phyloP scores from a whole-genome alignment of 2,329 filamentous ascomycete species.

The Didymella arachidicola region DNA sequence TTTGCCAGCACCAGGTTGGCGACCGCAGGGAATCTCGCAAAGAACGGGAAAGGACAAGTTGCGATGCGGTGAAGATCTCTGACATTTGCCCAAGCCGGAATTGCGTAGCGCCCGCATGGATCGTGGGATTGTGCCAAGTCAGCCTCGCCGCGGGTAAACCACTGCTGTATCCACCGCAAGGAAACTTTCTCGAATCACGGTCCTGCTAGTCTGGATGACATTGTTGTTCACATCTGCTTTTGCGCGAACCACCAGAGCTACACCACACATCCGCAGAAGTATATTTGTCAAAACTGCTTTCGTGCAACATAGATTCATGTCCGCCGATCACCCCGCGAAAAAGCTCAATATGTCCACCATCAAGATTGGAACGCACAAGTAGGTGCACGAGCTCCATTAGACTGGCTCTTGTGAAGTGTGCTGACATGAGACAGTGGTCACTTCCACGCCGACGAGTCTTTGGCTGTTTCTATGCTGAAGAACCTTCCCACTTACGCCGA shows the following conservation, averaged over 20 bases:
- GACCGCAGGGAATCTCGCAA: conserved; percentile 7
- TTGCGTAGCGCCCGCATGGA: conserved; percentile 29
- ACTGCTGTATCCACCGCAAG: conserved; percentile 12
- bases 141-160: conserved; percentile 13
- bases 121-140: conserved; percentile 14
- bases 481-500: conserved; percentile 80
- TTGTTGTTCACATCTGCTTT: conserved; percentile 8
- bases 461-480: conserved; percentile 95
- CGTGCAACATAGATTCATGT: conserved; percentile 29
- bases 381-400: conserved; percentile 23
- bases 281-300: not conserved
- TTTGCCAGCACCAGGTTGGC: conserved; percentile 14
- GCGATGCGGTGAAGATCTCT: conserved; percentile 21
- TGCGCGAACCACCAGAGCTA: not conserved
- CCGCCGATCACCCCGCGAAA: conserved; percentile 65
- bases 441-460: conserved; percentile 98
- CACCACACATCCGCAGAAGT: conserved; percentile 1
- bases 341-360: conserved; percentile 76
- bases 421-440: conserved; percentile 68
- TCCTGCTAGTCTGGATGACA: conserved; percentile 30
- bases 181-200: conserved; percentile 21
- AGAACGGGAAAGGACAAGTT: conserved; percentile 32
- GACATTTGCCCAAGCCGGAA: conserved; percentile 20
- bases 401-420: not conserved
- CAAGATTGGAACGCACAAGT: conserved; percentile 91